These are phyloP conservation scores for Haberlea rhodopensis DNA, from an alignment of 257 asterid species.

Conservation along the genomic window DNA sequence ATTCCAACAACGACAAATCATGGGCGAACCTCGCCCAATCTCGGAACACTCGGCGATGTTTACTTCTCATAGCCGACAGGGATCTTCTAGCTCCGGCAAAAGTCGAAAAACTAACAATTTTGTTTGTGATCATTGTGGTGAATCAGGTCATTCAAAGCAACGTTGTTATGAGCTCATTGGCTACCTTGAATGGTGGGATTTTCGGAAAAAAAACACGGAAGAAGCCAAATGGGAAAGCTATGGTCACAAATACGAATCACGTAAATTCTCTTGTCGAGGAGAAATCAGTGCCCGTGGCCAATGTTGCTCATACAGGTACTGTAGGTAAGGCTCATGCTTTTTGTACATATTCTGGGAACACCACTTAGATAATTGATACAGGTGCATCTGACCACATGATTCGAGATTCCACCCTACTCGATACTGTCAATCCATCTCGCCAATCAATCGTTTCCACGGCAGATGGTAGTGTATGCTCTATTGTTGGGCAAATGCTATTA, in stretches of 20 bases:
- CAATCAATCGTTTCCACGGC: too few relatives aligned
- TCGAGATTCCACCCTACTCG: too few relatives aligned
- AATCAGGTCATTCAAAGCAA: too few relatives aligned
- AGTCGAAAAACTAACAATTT: background rate
- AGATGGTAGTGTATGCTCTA: too few relatives aligned
- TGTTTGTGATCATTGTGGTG: too few relatives aligned
- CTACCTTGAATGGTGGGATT: conserved; percentile 22
- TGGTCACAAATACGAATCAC: background rate
- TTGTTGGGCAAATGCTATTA: too few relatives aligned
- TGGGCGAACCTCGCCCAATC: background rate
- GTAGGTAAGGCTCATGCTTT: background rate
- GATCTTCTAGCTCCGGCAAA: background rate
- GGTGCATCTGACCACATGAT: too few relatives aligned
- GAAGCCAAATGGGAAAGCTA: background rate
- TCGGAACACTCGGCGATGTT: background rate
- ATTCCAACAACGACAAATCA: conserved; percentile 1
- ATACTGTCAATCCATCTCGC: too few relatives aligned
- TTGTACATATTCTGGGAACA: too few relatives aligned
- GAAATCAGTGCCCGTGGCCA: background rate
- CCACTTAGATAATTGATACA: too few relatives aligned
- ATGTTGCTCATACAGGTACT: background rate
- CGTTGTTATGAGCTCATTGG: conserved; percentile 9
- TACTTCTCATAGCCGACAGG: background rate
- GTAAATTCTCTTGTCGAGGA: background rate
- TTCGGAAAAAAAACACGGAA: conserved; percentile 13